phyloP scores from a whole-genome alignment of 257 asterid species.

The Penstemon davidsonii region DNA sequence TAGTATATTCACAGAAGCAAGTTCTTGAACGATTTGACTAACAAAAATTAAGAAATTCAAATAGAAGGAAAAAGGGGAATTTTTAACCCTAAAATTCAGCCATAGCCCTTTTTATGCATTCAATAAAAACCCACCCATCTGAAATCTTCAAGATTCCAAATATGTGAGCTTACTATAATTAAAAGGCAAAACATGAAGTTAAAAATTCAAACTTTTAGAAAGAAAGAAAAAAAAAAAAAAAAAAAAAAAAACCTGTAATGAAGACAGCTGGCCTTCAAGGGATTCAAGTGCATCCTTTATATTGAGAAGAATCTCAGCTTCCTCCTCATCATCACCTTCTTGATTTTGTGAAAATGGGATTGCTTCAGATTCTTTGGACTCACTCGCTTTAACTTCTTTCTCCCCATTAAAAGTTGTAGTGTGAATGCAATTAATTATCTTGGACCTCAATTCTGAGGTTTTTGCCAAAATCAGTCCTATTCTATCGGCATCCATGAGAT shows the following conservation, averaged over 20 bases:
- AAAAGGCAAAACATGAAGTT: constrained; percentile 15
- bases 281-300: constrained; percentile 81
- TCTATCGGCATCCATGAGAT: constrained; percentile 44
- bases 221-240: background rate
- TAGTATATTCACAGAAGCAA: background rate
- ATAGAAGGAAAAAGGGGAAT: background rate
- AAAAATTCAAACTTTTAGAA: background rate
- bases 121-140: constrained; percentile 22
- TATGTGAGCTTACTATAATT: background rate
- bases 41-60: background rate
- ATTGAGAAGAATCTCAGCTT: constrained; percentile 57
- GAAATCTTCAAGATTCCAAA: constrained; percentile 11
- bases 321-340: constrained; percentile 37
- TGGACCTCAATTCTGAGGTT: constrained; percentile 52
- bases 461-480: constrained; percentile 49
- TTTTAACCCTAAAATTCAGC: constrained; percentile 10
- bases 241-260: constrained; percentile 51
- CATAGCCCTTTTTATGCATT: constrained; percentile 1
- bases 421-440: constrained; percentile 46
- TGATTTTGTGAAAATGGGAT: constrained; percentile 26
- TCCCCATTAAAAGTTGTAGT: constrained; percentile 27
- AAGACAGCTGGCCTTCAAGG: constrained; percentile 76
- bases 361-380: constrained; percentile 21
- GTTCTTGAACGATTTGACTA: background rate
- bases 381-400: constrained; percentile 23